These are phyloP conservation scores for Aspergillus sp. DNA, from an alignment of 2,329 filamentous ascomycete species.

Conservation along the genomic window DNA sequence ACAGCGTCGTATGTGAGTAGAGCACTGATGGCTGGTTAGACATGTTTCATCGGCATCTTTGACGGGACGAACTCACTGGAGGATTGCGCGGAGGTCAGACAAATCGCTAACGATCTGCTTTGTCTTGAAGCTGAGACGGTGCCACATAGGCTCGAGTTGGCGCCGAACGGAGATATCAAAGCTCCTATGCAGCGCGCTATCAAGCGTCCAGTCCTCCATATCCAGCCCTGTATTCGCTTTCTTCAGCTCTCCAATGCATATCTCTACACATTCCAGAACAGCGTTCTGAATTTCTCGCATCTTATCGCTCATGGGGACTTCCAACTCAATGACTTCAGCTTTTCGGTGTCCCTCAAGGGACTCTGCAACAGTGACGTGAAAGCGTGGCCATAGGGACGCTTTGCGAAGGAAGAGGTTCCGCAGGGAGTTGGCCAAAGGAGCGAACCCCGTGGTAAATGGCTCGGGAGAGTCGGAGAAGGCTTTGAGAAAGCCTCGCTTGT, in stretches of 20 bases:
- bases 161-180: conserved; percentile 87
- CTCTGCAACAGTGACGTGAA: conserved; percentile 85
- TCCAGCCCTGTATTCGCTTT: conserved; percentile 87
- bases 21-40: conserved; percentile 40
- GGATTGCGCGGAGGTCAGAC: conserved; percentile 75
- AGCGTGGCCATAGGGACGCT: conserved; percentile 86
- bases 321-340: conserved; percentile 94
- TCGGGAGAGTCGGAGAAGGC: conserved; percentile 94
- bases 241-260: conserved; percentile 89
- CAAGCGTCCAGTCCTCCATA: conserved; percentile 95
- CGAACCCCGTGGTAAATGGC: conserved; percentile 83
- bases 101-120: conserved; percentile 91
- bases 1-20: conserved; percentile 86
- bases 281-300: conserved; percentile 95
- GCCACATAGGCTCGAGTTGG: conserved; percentile 95
- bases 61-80: conserved; percentile 56
- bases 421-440: conserved; percentile 86
- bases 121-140: conserved; percentile 91
- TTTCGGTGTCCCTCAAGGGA: conserved; percentile 88
- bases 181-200: conserved; percentile 86
- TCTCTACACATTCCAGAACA: conserved; percentile 92
- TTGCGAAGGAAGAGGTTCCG: conserved; percentile 87
- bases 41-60: neutral
- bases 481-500: conserved; percentile 90
- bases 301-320: conserved; percentile 90